Conservation (phyloP, 768 basidiomycete species). For the Boletus reticulatus region DNA sequence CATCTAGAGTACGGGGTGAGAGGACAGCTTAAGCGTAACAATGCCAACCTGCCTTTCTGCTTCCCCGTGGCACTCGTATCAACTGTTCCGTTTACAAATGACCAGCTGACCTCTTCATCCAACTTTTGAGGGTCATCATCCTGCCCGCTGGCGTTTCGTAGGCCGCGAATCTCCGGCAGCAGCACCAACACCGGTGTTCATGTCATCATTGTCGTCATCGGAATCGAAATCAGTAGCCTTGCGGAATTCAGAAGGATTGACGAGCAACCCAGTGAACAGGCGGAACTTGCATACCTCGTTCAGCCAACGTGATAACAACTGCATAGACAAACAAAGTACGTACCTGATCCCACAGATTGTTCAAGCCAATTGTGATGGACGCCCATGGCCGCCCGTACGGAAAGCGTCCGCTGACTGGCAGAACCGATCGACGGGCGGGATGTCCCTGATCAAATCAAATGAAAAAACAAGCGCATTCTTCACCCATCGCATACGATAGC, state of each 20-base stretch:
- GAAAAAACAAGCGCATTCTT: neutral
- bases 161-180: slow-evolving; percentile 5
- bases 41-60: slow-evolving; percentile 4
- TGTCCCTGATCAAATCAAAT: slow-evolving; percentile 33
- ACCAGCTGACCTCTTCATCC: slow-evolving; percentile 34
- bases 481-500: neutral
- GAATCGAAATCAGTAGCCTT: slow-evolving; percentile 36
- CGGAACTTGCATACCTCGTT: slow-evolving; percentile 48
- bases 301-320: neutral
- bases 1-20: slow-evolving; percentile 13
- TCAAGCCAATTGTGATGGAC: slow-evolving; percentile 27
- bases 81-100: slow-evolving; percentile 3
- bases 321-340: slow-evolving; percentile 3
- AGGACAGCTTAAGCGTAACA: neutral
- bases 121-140: slow-evolving; percentile 37
- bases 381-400: slow-evolving; percentile 41
- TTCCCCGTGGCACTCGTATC: neutral
- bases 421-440: slow-evolving; percentile 51
- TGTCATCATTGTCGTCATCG: slow-evolving; percentile 14
- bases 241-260: slow-evolving; percentile 39
- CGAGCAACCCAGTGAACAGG: slow-evolving; percentile 56
- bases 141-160: slow-evolving; percentile 29
- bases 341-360: slow-evolving; percentile 67
- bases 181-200: neutral
- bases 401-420: slow-evolving; percentile 61